Evolutionary conservation across 163 green algal species (phyloP).

Genomic region (Scenedesmus sp.): DNA sequence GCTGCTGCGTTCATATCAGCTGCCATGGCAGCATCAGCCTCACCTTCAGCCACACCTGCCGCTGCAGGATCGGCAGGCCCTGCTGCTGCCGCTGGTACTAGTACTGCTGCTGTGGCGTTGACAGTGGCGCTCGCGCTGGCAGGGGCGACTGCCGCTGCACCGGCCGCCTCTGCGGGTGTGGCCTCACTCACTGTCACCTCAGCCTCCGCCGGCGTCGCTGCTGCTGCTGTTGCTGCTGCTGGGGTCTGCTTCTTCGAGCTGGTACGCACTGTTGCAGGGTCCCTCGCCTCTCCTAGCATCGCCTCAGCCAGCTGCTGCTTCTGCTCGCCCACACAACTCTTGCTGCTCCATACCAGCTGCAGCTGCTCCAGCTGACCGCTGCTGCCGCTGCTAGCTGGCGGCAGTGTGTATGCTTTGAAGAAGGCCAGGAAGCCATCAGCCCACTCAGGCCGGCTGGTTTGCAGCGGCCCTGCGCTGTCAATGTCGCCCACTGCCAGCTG

Average conservation of each 20-base stretch:
- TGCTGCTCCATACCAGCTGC: conserved; percentile 36
- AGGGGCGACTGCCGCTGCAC: neutral
- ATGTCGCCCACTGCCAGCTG: neutral
- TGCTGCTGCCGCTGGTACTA: conserved; percentile 1
- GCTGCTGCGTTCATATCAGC: neutral
- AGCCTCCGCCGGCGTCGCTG: neutral
- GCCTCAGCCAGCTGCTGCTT: neutral
- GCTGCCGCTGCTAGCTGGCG: conserved; percentile 4
- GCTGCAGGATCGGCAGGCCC: neutral
- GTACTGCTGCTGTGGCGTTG: neutral
- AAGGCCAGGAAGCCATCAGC: conserved; percentile 16
- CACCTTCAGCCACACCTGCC: neutral
- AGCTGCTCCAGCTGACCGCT: conserved; percentile 20
- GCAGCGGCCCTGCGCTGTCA: neutral
- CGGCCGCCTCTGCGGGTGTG: neutral
- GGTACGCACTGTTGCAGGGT: neutral
- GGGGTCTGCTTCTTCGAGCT: neutral
- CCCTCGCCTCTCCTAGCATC: neutral
- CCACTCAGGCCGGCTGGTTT: conserved; percentile 14
- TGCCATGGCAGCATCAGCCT: neutral
- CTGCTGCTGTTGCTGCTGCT: neutral
- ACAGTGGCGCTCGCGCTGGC: neutral
- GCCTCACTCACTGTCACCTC: neutral
- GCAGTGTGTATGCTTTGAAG: conserved; percentile 27
- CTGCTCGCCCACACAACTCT: neutral